phyloP scores from a whole-genome alignment of 2,329 filamentous ascomycete genomes.

The Fusarium sp. region DNA sequence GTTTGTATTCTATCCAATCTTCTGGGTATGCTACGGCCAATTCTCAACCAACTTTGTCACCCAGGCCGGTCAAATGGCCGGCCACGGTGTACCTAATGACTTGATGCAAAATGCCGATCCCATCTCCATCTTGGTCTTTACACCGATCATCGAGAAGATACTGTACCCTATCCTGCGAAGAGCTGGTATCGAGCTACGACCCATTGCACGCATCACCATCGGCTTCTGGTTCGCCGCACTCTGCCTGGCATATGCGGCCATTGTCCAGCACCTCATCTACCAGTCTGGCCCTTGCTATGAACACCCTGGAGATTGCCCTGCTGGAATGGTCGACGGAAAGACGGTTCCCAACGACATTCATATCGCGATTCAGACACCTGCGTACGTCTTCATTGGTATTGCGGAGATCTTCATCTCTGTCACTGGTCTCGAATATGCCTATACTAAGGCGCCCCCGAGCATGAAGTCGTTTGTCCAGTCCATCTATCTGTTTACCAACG shows the following conservation, averaged over 20 bases:
- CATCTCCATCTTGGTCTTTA: conserved; percentile 72
- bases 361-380: conserved; percentile 63
- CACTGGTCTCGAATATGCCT: conserved; percentile 76
- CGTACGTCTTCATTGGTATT: conserved; percentile 65
- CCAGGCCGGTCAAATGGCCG: conserved; percentile 65
- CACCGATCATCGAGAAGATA: conserved; percentile 68
- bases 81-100: conserved; percentile 75
- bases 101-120: conserved; percentile 75
- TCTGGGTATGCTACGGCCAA: conserved; percentile 74
- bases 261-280: conserved; percentile 70
- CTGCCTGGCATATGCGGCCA: conserved; percentile 66
- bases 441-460: conserved; percentile 74
- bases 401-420: conserved; percentile 72
- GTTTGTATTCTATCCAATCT: conserved; percentile 72
- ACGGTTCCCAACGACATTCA: conserved; percentile 57
- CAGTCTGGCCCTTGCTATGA: conserved; percentile 60
- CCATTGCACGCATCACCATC: conserved; percentile 71
- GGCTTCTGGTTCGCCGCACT: conserved; percentile 66
- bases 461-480: conserved; percentile 72
- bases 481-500: conserved; percentile 68
- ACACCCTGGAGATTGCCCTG: conserved; percentile 52
- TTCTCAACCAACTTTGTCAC: conserved; percentile 73
- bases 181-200: conserved; percentile 66
- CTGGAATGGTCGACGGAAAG: conserved; percentile 45
- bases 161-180: conserved; percentile 70